Percentiles rank a stretch among this genome's conserved stretches.
These are phyloP conservation scores for Liquidambar formosana DNA, from an alignment of 164 flowering plant species.

Conservation along the genomic window DNA sequence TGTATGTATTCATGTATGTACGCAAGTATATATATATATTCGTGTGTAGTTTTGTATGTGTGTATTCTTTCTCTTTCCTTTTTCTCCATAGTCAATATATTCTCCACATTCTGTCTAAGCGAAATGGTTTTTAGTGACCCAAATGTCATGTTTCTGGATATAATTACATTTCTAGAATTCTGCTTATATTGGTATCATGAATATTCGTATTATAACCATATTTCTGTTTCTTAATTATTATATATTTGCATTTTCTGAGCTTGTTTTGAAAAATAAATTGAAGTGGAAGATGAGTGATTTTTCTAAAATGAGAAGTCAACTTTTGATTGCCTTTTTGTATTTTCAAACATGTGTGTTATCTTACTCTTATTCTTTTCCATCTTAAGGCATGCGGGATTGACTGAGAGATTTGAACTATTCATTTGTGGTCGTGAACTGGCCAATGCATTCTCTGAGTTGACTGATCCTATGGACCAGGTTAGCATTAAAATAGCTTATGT, in stretches of 20 bases:
- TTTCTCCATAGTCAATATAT: neutral
- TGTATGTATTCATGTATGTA: no score
- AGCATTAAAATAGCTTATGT: neutral
- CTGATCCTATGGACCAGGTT: slow-evolving; percentile 99
- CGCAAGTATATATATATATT: no score
- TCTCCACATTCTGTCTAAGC: neutral
- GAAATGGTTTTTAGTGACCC: neutral
- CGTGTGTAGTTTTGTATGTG: no score
- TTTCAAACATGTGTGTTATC: neutral
- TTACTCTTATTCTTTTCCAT: neutral
- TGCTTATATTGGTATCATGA: neutral
- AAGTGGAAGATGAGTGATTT: neutral
- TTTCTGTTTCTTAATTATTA: neutral
- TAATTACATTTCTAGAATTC: neutral
- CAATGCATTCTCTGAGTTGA: slow-evolving; percentile 95
- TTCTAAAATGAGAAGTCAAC: neutral
- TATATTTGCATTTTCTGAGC: neutral
- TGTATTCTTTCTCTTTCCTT: neutral
- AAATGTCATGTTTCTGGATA: neutral
- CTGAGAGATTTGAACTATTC: slow-evolving; percentile 96
- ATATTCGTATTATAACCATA: neutral
- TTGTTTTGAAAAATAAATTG: neutral
- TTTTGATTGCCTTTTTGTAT: neutral
- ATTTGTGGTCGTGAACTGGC: slow-evolving; percentile 96
- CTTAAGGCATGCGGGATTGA: slow-evolving; percentile 77